These are phyloP conservation scores for Neurospora discreta DNA, from an alignment of 495 filamentous ascomycete species.

Conservation along the genomic window DNA sequence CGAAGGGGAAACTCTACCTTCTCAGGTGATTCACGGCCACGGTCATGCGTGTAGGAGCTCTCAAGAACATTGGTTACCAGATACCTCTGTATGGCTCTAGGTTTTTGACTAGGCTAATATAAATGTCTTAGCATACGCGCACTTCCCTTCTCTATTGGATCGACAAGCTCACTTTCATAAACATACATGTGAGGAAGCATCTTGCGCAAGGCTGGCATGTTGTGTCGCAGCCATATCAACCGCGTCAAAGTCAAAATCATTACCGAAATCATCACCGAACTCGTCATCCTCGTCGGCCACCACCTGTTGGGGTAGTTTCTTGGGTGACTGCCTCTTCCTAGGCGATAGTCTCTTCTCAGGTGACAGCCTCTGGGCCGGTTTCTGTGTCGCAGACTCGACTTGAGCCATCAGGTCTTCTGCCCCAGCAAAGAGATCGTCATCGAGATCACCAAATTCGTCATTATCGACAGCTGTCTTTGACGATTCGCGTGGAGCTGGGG, in stretches of 20 bases:
- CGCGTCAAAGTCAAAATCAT: slow-evolving; percentile 58
- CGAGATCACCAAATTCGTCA: slow-evolving; percentile 46
- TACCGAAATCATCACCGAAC: slow-evolving; percentile 53
- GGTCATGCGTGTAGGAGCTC: slow-evolving; percentile 49
- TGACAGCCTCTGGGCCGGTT: neutral
- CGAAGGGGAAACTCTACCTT: slow-evolving; percentile 43
- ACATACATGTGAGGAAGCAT: slow-evolving; percentile 38
- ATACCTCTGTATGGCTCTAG: slow-evolving; percentile 72
- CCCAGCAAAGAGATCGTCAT: slow-evolving; percentile 50
- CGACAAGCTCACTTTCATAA: slow-evolving; percentile 11
- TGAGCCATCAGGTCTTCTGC: slow-evolving; percentile 48
- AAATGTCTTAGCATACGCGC: slow-evolving; percentile 33
- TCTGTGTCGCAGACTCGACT: slow-evolving; percentile 19
- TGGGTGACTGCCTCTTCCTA: neutral
- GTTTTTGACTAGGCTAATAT: slow-evolving; percentile 40
- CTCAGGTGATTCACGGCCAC: slow-evolving; percentile 51
- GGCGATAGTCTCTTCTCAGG: neutral
- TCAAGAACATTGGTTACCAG: slow-evolving; percentile 60
- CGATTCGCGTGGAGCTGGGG: neutral
- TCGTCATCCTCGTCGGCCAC: slow-evolving; percentile 4
- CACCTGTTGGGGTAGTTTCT: neutral
- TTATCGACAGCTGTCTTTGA: slow-evolving; percentile 2
- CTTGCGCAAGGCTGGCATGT: slow-evolving; percentile 12
- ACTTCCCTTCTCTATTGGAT: slow-evolving; percentile 2
- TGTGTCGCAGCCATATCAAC: slow-evolving; percentile 50